A percentile compares a stretch with the other conserved stretches of the same genome.
phyloP scores from a whole-genome alignment of 371 early-diverging fungal genomes.

The Saksenaea vasiformis region DNA sequence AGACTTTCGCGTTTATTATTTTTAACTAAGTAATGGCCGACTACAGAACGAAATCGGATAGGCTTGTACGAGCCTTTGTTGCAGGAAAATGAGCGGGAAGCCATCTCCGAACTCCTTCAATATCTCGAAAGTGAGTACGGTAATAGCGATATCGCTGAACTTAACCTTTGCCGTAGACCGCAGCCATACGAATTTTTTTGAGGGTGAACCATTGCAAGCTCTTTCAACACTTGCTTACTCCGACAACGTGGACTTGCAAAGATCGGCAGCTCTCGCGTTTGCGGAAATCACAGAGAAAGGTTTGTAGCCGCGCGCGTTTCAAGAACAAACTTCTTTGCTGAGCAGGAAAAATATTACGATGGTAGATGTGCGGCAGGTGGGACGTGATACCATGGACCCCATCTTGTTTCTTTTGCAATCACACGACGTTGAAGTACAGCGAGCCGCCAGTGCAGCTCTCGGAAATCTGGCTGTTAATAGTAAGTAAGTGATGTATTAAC shows the following conservation, averaged over 20 bases:
- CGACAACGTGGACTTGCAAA: conserved; percentile 82
- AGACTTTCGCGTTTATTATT: background rate
- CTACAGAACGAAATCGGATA: conserved; percentile 39
- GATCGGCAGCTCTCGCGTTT: conserved; percentile 90
- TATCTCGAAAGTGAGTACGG: conserved; percentile 77
- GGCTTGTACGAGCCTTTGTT: conserved; percentile 80
- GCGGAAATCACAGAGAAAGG: conserved; percentile 91
- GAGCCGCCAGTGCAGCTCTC: conserved; percentile 87
- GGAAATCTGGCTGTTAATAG: conserved; percentile 89
- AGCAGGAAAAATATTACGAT: background rate
- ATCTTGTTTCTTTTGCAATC: conserved; percentile 83
- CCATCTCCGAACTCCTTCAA: conserved; percentile 80
- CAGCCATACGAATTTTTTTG: conserved; percentile 81
- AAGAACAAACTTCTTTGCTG: background rate
- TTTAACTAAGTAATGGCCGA: background rate
- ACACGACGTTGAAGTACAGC: conserved; percentile 86
- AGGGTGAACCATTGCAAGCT: conserved; percentile 83
- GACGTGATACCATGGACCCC: conserved; percentile 80
- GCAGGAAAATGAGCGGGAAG: conserved; percentile 84
- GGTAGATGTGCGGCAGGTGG: conserved; percentile 78
- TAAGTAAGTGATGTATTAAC: conserved; percentile 37
- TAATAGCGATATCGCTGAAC: background rate
- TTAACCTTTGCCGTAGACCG: conserved; percentile 55
- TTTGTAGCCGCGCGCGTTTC: conserved; percentile 12
- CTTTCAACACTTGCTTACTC: conserved; percentile 85